A percentile compares a stretch with the other conserved stretches of the same genome.
These are phyloP conservation scores for Apiospora kogelbergensis DNA, from an alignment of 2,329 filamentous ascomycete species.

Conservation along the genomic window DNA sequence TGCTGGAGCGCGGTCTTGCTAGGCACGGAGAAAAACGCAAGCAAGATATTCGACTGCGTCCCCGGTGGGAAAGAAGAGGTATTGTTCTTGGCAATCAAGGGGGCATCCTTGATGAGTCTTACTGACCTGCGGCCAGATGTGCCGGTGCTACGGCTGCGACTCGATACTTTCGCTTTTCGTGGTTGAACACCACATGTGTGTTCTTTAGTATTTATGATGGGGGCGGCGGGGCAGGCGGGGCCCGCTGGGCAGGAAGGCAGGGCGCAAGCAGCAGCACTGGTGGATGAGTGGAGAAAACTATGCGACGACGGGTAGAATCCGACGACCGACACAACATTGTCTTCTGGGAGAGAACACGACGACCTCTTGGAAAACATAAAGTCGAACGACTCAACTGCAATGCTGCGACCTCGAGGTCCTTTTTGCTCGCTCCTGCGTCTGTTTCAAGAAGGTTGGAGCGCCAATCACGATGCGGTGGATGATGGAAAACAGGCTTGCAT, in stretches of 20 bases:
- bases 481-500: no score
- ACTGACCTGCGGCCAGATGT: background rate
- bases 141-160: background rate
- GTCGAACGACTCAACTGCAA: background rate
- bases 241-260: no score
- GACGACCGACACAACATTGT: background rate
- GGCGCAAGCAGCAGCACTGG: no score
- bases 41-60: conserved; percentile 5
- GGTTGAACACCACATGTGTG: background rate
- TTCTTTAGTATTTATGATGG: no score
- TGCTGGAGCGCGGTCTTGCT: conserved; percentile 7
- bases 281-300: no score
- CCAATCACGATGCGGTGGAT: background rate
- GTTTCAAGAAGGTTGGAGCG: background rate
- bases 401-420: background rate
- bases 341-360: background rate
- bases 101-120: background rate
- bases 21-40: background rate
- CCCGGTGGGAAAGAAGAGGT: conserved; percentile 5
- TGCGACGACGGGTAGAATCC: no score
- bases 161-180: no score
- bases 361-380: background rate
- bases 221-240: no score
- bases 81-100: background rate
- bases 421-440: background rate